Evolutionary conservation across 164 flowering plant genomes (phyloP), one percentile per base, ranked within the genome.

Genomic region (Nelumbo lutea): DNA sequence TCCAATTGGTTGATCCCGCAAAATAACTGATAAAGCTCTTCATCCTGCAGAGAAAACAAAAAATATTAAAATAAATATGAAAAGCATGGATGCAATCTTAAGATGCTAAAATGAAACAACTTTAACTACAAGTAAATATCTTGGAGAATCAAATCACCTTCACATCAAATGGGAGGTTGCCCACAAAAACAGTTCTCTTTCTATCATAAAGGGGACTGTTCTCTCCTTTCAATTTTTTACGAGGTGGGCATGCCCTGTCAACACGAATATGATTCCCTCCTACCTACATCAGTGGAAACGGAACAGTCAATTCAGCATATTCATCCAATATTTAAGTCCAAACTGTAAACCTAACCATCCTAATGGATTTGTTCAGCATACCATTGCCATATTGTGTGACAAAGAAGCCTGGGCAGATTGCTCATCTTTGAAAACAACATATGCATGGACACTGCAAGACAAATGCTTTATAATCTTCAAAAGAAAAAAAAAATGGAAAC

Each of bases 221-320:
- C 57, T 88, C 94, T 74, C 91, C 95, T 77, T 88, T 92, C 74
- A 90, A 66, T 73, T 89, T 95, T 79, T 92, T 92, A 38, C 95
- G 91, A 59, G 99, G 98, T 64, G 99, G 99, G 75, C 98, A 92
- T 39, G 98, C 99, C 73, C 88, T 81, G 68, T 95, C 99, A 67
- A 95, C 97, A 66, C 98, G 93, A 42, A 95, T 80, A 64, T 95
- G 99, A 79, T 92, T 93, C 63, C 92, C 97, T 69, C 79, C 96
- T 72, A 95, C 71, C 99, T 95, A 74, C 15, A 76, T 42, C 14
- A 66, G 70, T 13, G 14, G 51, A 70, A 43, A 65, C 15, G 43
- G 47, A 75, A 58, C 13, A 53, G 27, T 44, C 11, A 61, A 66
- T n/a, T 46, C 27, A 45, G 41, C 51, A 9, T 43, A 52, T 62